These are phyloP conservation scores for Alternaria alternata DNA, from an alignment of 2,329 filamentous ascomycete species.

Conservation along the genomic window DNA sequence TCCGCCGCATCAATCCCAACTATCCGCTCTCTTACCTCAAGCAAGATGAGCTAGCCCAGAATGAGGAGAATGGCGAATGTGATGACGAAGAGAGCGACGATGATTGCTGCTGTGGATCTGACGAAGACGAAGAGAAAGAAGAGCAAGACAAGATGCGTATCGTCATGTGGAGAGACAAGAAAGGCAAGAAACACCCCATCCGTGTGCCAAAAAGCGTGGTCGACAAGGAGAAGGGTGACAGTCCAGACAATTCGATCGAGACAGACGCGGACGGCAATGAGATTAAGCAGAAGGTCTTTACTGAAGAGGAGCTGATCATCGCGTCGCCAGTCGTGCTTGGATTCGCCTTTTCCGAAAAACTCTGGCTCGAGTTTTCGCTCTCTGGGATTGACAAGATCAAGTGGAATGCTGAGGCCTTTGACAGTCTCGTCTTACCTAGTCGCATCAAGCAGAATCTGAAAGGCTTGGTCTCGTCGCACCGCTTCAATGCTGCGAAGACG, in stretches of 20 bases:
- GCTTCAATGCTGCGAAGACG: constrained; percentile 79
- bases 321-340: constrained; percentile 85
- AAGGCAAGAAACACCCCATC: constrained; percentile 60
- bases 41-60: constrained; percentile 70
- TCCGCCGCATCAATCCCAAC: constrained; percentile 85
- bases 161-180: constrained; percentile 57
- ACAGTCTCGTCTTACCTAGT: constrained; percentile 75
- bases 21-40: constrained; percentile 79
- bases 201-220: constrained; percentile 56
- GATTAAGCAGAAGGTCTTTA: constrained; percentile 64
- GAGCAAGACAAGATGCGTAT: constrained; percentile 49
- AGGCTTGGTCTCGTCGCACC: constrained; percentile 84
- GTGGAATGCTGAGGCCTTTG: constrained; percentile 85
- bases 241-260: constrained; percentile 53
- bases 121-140: constrained; percentile 33
- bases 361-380: constrained; percentile 88
- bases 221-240: constrained; percentile 57
- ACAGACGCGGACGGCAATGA: constrained; percentile 51
- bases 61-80: constrained; percentile 60
- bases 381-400: constrained; percentile 80
- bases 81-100: constrained; percentile 53
- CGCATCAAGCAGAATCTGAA: constrained; percentile 73
- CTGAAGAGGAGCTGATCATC: constrained; percentile 83
- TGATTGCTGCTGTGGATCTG: constrained; percentile 41
- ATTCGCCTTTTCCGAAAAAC: constrained; percentile 86